Conservation (phyloP, 2,329 filamentous ascomycete species). For the Spiromastix sp. region DNA sequence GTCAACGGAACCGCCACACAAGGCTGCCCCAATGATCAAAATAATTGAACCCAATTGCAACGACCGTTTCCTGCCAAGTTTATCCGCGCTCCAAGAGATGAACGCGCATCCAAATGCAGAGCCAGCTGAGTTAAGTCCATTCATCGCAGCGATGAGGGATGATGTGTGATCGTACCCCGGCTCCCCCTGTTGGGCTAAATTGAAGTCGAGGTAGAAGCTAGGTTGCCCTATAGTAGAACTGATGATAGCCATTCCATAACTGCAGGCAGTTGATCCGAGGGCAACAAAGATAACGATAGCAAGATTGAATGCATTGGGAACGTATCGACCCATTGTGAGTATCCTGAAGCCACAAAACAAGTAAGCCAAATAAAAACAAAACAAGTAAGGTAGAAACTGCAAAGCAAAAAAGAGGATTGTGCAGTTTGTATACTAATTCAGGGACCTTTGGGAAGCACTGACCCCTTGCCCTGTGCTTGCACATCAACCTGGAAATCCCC, state of each 20-base stretch:
- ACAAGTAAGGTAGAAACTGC: no score
- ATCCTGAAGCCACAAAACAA: no score
- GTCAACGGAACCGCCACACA: slow-evolving; percentile 23
- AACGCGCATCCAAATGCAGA: slow-evolving; percentile 27
- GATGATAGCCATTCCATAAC: slow-evolving; percentile 28
- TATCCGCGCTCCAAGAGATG: slow-evolving; percentile 31
- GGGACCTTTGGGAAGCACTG: no score
- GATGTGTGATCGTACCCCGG: slow-evolving; percentile 33
- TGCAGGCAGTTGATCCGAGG: slow-evolving; percentile 23
- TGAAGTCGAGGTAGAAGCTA: slow-evolving; percentile 34
- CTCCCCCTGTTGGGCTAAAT: slow-evolving; percentile 27
- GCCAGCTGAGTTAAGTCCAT: slow-evolving; percentile 37
- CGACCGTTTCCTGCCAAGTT: slow-evolving; percentile 26
- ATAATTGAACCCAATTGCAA: slow-evolving; percentile 28
- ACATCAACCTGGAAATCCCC: no score
- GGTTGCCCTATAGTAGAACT: slow-evolving; percentile 38
- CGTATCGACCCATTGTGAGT: slow-evolving; percentile 6
- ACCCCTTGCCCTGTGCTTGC: no score
- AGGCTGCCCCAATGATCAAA: slow-evolving; percentile 29
- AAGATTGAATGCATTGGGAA: slow-evolving; percentile 23
- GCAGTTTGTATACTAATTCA: no score
- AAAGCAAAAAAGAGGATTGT: no score
- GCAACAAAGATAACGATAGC: slow-evolving; percentile 24
- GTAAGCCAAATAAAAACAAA: no score
- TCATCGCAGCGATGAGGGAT: slow-evolving; percentile 35